Evolutionary conservation across 2,329 filamentous ascomycete species (phyloP), one percentile per base, ranked within the genome.

Genomic region (Colletotrichum abscissum): DNA sequence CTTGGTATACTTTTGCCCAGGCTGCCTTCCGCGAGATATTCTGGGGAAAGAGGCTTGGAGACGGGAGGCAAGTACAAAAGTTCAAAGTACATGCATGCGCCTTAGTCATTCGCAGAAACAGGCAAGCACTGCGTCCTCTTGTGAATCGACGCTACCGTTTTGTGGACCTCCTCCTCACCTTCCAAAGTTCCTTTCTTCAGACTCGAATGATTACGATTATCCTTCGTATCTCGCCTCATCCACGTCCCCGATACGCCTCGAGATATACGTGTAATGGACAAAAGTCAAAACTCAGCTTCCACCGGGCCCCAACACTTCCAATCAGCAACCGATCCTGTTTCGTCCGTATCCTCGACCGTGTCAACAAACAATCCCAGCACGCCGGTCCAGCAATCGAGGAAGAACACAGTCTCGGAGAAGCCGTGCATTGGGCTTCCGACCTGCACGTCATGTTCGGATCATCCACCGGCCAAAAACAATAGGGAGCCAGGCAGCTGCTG

Each of bases 151-250:
- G 42, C 42, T 49, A 49, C 42, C 42, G 42, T n/a, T 49, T 49
- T 49, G 42, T 49, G 42, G 42, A 49, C 19, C 42, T 49, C 19
- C 42, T 49, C 14, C 38, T 42, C 38, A 16, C 38, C 38, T 42
- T 42, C 14, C 38, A 42, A 42, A 42, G 38, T 42, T 42, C 38
- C 38, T 19, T n/a, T 19, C 42, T 49, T n/a, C 42, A 49, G 42
- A 49, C 19, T 49, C 42, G 42, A 49, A 35, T 46, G 59, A 56
- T 35, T 69, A 35, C 54, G 63, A 63, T 52, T 46, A 33, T 62
- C 57, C 28, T 38, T 63, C 67, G 26, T 26, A 64, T 69, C 66
- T 69, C 66, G 66, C 66, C 64, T 72, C 42, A 30, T 24, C 12
- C 35, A 49, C 42, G 42, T 49, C 19, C 42, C 42, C 42, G 19